phyloP scores from a whole-genome alignment of 257 asterid genomes.

The Solanum bulbocastanum region DNA sequence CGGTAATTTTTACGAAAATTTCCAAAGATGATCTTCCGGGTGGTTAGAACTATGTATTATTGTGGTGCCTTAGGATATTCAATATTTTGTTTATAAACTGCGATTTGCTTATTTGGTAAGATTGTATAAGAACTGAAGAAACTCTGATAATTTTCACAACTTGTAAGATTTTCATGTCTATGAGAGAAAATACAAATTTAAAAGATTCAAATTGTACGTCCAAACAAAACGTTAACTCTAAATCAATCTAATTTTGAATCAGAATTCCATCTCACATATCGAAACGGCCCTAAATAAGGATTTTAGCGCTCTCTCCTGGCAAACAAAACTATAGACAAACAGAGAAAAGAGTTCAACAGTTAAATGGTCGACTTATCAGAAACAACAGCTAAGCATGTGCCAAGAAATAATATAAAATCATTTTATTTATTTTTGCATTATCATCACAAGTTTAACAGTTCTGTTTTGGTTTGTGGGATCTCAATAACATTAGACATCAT shows the following conservation, averaged over 20 bases:
- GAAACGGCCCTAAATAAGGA: background rate
- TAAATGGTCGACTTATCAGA: background rate
- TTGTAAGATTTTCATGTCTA: no score
- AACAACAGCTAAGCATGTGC: background rate
- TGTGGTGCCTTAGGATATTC: background rate
- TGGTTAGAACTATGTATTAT: no score
- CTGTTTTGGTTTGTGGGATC: background rate
- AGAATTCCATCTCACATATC: no score
- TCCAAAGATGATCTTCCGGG: no score
- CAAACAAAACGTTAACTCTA: no score
- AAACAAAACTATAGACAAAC: background rate
- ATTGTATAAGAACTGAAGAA: no score
- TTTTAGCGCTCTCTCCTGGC: background rate
- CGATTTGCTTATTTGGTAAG: no score
- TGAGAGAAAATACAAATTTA: background rate
- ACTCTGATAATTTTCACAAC: no score
- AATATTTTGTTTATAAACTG: no score
- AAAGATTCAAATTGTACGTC: no score
- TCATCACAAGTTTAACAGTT: background rate
- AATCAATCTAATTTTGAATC: no score
- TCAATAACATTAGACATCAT: background rate
- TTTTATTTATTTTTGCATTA: background rate
- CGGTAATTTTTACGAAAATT: no score
- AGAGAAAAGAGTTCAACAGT: background rate
- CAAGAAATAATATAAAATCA: background rate